phyloP scores from a whole-genome alignment of 257 asterid species.

The Handroanthus guayacan region DNA sequence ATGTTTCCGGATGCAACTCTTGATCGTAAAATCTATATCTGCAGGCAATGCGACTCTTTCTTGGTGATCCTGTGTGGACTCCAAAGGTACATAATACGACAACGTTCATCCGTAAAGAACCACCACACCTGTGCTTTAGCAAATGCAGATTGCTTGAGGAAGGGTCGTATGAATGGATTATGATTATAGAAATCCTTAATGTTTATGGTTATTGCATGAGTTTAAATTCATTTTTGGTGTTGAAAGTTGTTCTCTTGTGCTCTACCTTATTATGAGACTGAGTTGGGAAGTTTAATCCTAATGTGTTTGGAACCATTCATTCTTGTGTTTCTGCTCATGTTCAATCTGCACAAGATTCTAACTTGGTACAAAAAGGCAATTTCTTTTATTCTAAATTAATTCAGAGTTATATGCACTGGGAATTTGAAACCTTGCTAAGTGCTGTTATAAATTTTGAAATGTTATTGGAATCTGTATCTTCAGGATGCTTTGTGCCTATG shows the following conservation, averaged over 20 bases:
- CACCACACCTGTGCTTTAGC: not conserved
- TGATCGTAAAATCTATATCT: slow-evolving; percentile 7
- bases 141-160: not conserved
- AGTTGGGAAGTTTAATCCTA: not conserved
- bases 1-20: not conserved
- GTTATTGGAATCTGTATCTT: not conserved
- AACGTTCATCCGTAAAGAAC: too few species aligned
- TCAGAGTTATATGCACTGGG: not conserved
- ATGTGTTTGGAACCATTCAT: not conserved
- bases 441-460: not conserved
- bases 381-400: not conserved
- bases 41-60: slow-evolving; percentile 85
- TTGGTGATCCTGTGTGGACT: slow-evolving; percentile 86
- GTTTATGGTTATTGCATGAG: not conserved
- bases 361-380: not conserved
- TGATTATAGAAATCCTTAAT: not conserved
- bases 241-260: not conserved
- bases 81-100: slow-evolving; percentile 54
- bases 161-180: not conserved
- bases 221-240: not conserved
- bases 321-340: not conserved
- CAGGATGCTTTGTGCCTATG: not conserved
- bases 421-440: not conserved
- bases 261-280: not conserved
- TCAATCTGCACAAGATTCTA: not conserved